Evolutionary conservation across 192 early-diverging fungal genomes (phyloP), one percentile per base, ranked within the genome.

Genomic region (Phycomyces nitens): DNA sequence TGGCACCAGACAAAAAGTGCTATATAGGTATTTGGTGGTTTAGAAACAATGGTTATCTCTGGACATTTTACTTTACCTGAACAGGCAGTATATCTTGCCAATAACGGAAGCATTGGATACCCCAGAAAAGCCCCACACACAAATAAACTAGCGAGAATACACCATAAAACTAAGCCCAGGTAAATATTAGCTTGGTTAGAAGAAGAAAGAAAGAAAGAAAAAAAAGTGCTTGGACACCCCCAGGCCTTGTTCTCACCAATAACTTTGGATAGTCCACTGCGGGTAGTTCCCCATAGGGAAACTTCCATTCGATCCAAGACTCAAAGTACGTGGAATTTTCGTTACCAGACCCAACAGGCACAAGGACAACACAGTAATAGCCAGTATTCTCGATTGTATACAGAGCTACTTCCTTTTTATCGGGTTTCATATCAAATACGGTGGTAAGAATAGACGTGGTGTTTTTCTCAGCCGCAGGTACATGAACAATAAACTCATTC

Each of bases 81-180:
- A 99, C 84, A 14, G 88, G 87, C 65, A 99, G 70, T 63, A 99
- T 88, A 69, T 97, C 97, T 6, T 80, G 72, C 91, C 95, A 94
- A 68, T 92, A 82, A 38, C 84, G 75, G 56, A 88, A 91, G 14
- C 86, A 89, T 52, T 89, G 75, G 20, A 86, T 65, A 67, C 86
- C 84, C 97, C 97, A 99, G 5, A 78, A 70, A 5, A 87, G 34
- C 15, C 88, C 90, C 56, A 99, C 84, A 12, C 71, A 41, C 11
- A 90, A 67, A 60, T 99, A 99, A 15, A 85, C 75, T 20, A 92
- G 64, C 18, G 84, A 85, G 34, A 94, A 79, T 3, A 80, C 54
- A 22, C 91, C 88, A 69, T 92, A 95, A 24, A 98, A 87, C 81
- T 92, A 62, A 0, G 4, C 21, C 16, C 18, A 9, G 11, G 21